phyloP scores from a whole-genome alignment of 176 grass and related monocot genomes.

The Zea mays region DNA sequence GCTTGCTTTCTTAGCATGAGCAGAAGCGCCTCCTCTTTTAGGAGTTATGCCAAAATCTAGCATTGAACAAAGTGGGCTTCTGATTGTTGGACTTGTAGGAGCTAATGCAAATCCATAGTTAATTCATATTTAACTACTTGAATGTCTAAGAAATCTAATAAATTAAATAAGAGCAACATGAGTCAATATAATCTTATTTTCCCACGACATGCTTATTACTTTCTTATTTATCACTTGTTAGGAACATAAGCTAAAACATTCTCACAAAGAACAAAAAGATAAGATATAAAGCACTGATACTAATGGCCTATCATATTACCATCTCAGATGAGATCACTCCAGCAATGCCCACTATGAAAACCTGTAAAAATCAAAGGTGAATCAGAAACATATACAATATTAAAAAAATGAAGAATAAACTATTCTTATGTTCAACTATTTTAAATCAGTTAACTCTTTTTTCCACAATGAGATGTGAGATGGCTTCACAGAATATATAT shows the following conservation, averaged over 20 bases:
- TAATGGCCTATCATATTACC: slow-evolving; percentile 40
- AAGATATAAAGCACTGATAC: slow-evolving; percentile 24
- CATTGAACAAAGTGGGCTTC: slow-evolving; percentile 58
- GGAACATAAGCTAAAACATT: slow-evolving; percentile 8
- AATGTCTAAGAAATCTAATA: not conserved
- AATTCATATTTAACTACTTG: not conserved
- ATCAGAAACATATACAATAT: slow-evolving; percentile 15
- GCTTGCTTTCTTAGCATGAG: slow-evolving; percentile 74
- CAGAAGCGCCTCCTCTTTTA: slow-evolving; percentile 78
- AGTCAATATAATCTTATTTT: slow-evolving; percentile 4
- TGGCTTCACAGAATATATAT: slow-evolving; percentile 2
- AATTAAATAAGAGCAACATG: not conserved
- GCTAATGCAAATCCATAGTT: slow-evolving; percentile 37
- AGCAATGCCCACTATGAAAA: slow-evolving; percentile 85
- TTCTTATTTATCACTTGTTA: slow-evolving; percentile 17
- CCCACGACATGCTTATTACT: not conserved
- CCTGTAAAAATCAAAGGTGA: slow-evolving; percentile 63
- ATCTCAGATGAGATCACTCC: slow-evolving; percentile 69
- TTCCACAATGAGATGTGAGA: not conserved
- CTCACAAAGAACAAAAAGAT: slow-evolving; percentile 22
- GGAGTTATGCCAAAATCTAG: slow-evolving; percentile 51
- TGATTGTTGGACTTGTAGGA: slow-evolving; percentile 93
- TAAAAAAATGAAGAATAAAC: not conserved
- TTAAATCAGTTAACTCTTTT: slow-evolving; percentile 3
- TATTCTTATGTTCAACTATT: not conserved